Evolutionary conservation across 2,329 filamentous ascomycete genomes (phyloP).

Genomic region (Nannizziopsis arthrosporioides): DNA sequence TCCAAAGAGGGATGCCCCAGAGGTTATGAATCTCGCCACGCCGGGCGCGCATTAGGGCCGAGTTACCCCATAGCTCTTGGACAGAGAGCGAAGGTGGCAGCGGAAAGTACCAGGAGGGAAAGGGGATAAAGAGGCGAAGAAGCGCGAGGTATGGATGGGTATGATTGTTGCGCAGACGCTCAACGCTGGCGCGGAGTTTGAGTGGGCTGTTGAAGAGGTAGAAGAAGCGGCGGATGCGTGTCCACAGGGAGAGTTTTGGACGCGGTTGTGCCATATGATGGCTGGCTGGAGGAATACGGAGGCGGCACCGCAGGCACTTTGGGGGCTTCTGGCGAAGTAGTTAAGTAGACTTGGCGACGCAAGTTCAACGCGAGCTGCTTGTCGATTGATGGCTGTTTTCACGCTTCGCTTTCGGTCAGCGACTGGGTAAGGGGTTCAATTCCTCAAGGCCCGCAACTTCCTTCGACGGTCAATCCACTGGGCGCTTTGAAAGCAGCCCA

Average conservation of each 20-base stretch:
- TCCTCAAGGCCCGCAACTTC: too few relatives aligned
- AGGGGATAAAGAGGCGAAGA: conserved; percentile 16
- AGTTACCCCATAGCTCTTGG: conserved; percentile 13
- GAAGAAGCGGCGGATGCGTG: conserved; percentile 9
- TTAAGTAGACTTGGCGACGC: not conserved
- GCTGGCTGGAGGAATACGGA: not conserved
- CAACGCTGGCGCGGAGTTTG: conserved; percentile 12
- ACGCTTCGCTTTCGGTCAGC: too few relatives aligned
- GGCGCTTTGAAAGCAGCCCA: too few relatives aligned
- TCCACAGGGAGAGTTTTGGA: conserved; percentile 10
- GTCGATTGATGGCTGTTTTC: too few relatives aligned
- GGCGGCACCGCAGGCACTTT: too few relatives aligned
- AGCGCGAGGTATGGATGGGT: conserved; percentile 16
- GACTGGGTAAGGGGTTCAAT: too few relatives aligned
- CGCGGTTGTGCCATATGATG: conserved; percentile 8
- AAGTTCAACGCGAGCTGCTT: too few relatives aligned
- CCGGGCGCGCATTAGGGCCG: conserved; percentile 8
- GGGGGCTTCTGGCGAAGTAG: not conserved
- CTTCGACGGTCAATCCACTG: too few relatives aligned
- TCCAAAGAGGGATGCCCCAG: conserved; percentile 17
- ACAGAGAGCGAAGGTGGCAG: conserved; percentile 15
- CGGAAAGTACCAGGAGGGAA: conserved; percentile 18
- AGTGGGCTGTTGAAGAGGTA: conserved; percentile 13
- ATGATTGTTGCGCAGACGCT: conserved; percentile 14
- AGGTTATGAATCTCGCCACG: conserved; percentile 9